These are phyloP conservation scores for Cutaneotrichosporon sp. DNA, from an alignment of 1,284 basidiomycete genomes.

Conservation along the genomic window DNA sequence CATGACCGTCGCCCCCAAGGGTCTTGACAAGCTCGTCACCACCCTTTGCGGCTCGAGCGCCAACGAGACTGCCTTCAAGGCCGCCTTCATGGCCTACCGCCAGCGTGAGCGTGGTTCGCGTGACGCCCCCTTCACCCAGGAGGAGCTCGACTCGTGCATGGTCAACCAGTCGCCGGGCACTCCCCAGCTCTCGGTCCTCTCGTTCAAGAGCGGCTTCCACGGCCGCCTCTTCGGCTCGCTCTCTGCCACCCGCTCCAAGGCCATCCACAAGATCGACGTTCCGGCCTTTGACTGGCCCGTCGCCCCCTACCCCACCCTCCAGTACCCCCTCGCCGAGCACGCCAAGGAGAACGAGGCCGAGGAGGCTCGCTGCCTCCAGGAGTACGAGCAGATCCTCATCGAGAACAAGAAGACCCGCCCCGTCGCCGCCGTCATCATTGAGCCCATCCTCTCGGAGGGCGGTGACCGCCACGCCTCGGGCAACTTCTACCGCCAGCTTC, in stretches of 20 bases:
- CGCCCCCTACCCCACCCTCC: constrained; percentile 57
- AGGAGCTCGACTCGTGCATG: constrained; percentile 57
- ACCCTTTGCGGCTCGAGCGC: constrained; percentile 52
- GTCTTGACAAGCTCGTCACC: constrained; percentile 56
- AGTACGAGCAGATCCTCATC: constrained; percentile 46
- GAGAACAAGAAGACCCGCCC: constrained; percentile 53
- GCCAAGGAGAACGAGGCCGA: constrained; percentile 54
- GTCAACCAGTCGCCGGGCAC: constrained; percentile 58
- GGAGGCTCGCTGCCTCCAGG: constrained; percentile 45
- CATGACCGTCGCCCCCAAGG: constrained; percentile 57
- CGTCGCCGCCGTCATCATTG: constrained; percentile 61
- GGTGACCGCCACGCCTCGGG: constrained; percentile 61
- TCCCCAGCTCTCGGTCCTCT: constrained; percentile 58
- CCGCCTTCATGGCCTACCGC: constrained; percentile 57
- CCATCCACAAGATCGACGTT: constrained; percentile 61
- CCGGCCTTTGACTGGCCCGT: constrained; percentile 62
- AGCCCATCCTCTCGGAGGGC: constrained; percentile 61
- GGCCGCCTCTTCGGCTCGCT: constrained; percentile 58
- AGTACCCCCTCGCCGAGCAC: constrained; percentile 58
- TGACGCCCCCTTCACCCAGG: constrained; percentile 37
- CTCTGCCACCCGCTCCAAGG: constrained; percentile 57
- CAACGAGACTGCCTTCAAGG: constrained; percentile 60
- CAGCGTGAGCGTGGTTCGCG: constrained; percentile 38
- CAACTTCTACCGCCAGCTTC: constrained; percentile 58
- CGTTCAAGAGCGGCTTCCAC: constrained; percentile 59